Evolutionary conservation across 108 stramenopile genomes (phyloP).

Genomic region (Skeletonema marinoi): DNA sequence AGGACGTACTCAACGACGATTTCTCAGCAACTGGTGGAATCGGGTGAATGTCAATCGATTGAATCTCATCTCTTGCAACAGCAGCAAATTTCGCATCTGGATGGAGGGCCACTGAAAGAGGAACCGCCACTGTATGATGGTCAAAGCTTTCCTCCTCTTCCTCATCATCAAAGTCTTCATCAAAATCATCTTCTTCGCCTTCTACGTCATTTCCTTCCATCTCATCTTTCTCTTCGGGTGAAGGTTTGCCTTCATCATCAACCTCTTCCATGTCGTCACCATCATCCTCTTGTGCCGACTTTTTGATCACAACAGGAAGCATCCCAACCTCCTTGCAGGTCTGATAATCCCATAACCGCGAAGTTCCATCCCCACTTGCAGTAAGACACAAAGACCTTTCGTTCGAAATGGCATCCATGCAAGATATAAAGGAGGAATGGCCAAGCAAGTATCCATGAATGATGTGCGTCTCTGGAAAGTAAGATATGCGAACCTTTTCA

Average conservation of each 20-base stretch:
- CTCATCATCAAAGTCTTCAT: conserved; percentile 6
- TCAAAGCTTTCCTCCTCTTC: conserved; percentile 10
- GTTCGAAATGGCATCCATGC: conserved; percentile 38
- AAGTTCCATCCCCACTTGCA: conserved; percentile 71
- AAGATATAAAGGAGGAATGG: conserved; percentile 71
- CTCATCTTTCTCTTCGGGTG: background rate
- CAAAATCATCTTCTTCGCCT: background rate
- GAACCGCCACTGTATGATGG: conserved; percentile 33
- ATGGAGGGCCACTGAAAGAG: conserved; percentile 35
- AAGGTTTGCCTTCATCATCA: background rate
- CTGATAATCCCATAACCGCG: conserved; percentile 73
- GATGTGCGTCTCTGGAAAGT: conserved; percentile 68
- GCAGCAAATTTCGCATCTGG: conserved; percentile 23
- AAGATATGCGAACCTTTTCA: conserved; percentile 81
- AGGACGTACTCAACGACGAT: conserved; percentile 6
- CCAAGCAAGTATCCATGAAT: conserved; percentile 81
- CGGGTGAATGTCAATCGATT: conserved; percentile 39
- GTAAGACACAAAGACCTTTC: conserved; percentile 48
- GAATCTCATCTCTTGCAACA: conserved; percentile 41
- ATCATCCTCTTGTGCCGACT: background rate
- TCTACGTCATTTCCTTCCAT: conserved; percentile 4
- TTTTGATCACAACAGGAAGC: conserved; percentile 27
- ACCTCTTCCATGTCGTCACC: conserved; percentile 20
- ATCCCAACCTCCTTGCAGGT: conserved; percentile 40
- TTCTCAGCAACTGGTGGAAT: conserved; percentile 43